A percentile compares a stretch with the other conserved stretches of the same genome.
phyloP scores from a whole-genome alignment of 2,329 filamentous ascomycete species.

The Xylariaceae sp. region DNA sequence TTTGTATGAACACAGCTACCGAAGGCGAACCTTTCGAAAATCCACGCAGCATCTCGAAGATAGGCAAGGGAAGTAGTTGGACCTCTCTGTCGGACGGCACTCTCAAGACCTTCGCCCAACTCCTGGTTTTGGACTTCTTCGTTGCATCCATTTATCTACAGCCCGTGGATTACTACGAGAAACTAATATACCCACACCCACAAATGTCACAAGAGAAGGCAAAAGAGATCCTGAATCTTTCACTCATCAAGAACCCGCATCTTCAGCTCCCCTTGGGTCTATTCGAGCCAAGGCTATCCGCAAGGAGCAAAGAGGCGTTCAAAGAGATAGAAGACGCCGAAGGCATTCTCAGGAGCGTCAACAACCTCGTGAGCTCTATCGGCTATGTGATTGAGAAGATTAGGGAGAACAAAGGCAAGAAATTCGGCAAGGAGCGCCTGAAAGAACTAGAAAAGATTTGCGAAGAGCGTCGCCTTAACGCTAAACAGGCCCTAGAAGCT shows the following conservation, averaged over 20 bases:
- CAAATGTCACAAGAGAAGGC: background rate
- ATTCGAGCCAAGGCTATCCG: constrained; percentile 2
- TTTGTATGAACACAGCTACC: too few relatives aligned
- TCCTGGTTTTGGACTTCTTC: too few relatives aligned
- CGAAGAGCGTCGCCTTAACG: background rate
- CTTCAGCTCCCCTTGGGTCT: constrained; percentile 3
- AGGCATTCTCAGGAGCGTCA: constrained; percentile 3
- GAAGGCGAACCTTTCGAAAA: constrained; percentile 1
- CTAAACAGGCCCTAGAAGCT: constrained; percentile 1
- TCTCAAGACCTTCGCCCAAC: too few relatives aligned
- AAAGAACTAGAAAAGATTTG: background rate
- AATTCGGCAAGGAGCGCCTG: too few relatives aligned
- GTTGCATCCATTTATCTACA: too few relatives aligned
- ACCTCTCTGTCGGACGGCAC: background rate
- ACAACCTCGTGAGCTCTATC: constrained; percentile 2
- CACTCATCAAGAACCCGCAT: constrained; percentile 5
- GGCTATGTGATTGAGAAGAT: background rate
- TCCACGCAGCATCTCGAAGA: constrained; percentile 3
- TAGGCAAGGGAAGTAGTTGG: constrained; percentile 1
- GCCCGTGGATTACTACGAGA: too few relatives aligned
- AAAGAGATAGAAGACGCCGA: constrained; percentile 5
- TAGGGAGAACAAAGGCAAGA: too few relatives aligned
- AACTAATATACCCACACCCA: too few relatives aligned
- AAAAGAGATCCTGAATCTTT: constrained; percentile 2
- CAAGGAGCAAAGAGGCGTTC: constrained; percentile 3